These are phyloP conservation scores for Cordyceps militaris DNA, from an alignment of 2,329 filamentous ascomycete species.

Conservation along the genomic window DNA sequence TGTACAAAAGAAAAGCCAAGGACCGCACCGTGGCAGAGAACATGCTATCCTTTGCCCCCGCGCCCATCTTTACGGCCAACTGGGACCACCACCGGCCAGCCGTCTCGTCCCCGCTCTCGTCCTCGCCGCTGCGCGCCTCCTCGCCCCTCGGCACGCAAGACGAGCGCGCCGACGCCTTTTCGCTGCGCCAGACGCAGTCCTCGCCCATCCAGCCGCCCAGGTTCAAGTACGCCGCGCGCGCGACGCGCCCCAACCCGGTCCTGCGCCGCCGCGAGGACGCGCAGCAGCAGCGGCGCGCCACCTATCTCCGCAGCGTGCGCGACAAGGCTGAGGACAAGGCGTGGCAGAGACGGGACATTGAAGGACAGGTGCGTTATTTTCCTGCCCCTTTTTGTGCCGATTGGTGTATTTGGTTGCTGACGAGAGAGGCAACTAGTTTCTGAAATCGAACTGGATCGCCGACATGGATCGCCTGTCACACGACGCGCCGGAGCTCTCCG, in stretches of 20 bases:
- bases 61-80: conserved; percentile 36
- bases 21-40: conserved; percentile 17
- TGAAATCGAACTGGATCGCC: conserved; percentile 29
- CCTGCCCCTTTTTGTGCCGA: background rate
- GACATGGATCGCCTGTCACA: conserved; percentile 26
- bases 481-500: conserved; percentile 35
- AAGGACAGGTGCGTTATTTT: conserved; percentile 38
- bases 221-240: conserved; percentile 47
- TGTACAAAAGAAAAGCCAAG: conserved; percentile 23
- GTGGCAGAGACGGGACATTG: conserved; percentile 55
- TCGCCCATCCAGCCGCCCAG: conserved; percentile 35
- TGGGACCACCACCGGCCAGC: conserved; percentile 39
- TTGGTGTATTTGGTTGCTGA: background rate
- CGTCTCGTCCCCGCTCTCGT: conserved; percentile 51
- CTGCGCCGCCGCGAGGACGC: conserved; percentile 53
- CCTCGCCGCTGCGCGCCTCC: conserved; percentile 49
- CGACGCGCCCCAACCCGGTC: conserved; percentile 54
- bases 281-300: conserved; percentile 55
- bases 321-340: conserved; percentile 52
- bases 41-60: conserved; percentile 37
- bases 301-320: conserved; percentile 63
- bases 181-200: conserved; percentile 37
- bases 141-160: conserved; percentile 39
- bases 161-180: conserved; percentile 18
- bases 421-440: conserved; percentile 21